phyloP scores from a whole-genome alignment of 148 eudicot species.

The Vaccinium corymbosum region DNA sequence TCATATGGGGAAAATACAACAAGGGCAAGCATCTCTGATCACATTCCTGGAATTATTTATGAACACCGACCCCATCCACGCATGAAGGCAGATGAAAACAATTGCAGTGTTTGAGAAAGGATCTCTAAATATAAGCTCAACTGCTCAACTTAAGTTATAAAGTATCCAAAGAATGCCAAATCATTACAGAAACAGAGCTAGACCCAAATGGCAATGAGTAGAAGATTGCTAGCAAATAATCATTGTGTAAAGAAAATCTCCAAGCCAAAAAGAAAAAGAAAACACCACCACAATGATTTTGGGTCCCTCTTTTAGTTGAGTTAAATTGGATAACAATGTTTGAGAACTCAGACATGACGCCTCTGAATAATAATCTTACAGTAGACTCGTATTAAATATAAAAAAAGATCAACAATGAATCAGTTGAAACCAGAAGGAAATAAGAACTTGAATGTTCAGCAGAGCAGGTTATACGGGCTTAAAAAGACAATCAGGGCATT shows the following conservation, averaged over 20 bases:
- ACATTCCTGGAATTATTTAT: background rate
- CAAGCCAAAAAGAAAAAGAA: background rate
- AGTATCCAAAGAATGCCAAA: background rate
- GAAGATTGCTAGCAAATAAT: background rate
- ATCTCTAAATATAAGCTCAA: background rate
- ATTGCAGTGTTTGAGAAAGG: background rate
- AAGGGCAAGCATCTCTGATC: background rate
- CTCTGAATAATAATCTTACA: background rate
- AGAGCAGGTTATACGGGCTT: background rate
- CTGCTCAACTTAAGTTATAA: background rate
- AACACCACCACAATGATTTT: background rate
- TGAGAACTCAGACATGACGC: background rate
- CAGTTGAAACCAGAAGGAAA: background rate
- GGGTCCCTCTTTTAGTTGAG: background rate
- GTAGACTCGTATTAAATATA: background rate
- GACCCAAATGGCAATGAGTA: background rate
- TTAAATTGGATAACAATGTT: background rate
- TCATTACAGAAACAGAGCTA: slow-evolving; percentile 11
- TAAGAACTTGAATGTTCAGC: background rate
- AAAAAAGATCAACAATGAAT: background rate
- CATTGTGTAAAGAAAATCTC: background rate
- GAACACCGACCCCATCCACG: background rate
- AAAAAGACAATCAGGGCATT: background rate
- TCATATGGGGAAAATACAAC: background rate
- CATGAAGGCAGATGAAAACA: background rate